Percentiles rank a stretch among this genome's conserved stretches.
phyloP scores from a whole-genome alignment of 805 yeast species.

The Schwanniomyces sp. region DNA sequence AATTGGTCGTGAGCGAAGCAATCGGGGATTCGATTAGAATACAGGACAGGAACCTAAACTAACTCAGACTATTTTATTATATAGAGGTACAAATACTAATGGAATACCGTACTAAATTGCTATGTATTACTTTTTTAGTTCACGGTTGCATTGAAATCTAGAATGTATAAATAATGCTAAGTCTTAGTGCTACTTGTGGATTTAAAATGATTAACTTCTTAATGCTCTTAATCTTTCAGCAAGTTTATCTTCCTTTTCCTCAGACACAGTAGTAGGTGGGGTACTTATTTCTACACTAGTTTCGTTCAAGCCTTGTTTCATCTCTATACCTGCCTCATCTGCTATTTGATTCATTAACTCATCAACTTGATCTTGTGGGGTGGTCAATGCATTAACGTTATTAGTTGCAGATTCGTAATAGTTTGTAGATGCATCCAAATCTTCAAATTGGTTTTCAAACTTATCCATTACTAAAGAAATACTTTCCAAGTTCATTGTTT shows the following conservation, averaged over 20 bases:
- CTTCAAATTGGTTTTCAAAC: constrained; percentile 94
- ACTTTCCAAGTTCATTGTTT: constrained; percentile 90
- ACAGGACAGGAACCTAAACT: neutral
- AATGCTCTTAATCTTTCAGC: constrained; percentile 89
- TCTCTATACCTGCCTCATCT: constrained; percentile 94
- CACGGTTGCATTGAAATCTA: neutral
- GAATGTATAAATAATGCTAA: neutral
- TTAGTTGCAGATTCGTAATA: constrained; percentile 91
- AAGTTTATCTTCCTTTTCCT: constrained; percentile 81
- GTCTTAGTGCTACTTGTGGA: neutral
- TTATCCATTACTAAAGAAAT: constrained; percentile 96
- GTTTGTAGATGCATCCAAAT: constrained; percentile 87
- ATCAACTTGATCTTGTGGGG: constrained; percentile 96
- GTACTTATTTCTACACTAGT: constrained; percentile 50
- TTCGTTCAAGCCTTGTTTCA: constrained; percentile 78
- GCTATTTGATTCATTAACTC: constrained; percentile 88
- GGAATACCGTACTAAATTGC: neutral
- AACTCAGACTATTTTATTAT: neutral
- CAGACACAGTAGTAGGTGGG: constrained; percentile 44
- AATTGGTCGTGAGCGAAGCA: constrained; percentile 4
- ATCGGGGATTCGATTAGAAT: neutral
- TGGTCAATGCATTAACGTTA: constrained; percentile 81
- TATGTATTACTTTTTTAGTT: neutral
- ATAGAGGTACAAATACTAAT: neutral
- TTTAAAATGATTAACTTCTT: constrained; percentile 36